Percentiles rank a stretch among this genome's conserved stretches.
Evolutionary conservation across 441 rosid genomes (phyloP).

Genomic region (Euphorbia celastroides): DNA sequence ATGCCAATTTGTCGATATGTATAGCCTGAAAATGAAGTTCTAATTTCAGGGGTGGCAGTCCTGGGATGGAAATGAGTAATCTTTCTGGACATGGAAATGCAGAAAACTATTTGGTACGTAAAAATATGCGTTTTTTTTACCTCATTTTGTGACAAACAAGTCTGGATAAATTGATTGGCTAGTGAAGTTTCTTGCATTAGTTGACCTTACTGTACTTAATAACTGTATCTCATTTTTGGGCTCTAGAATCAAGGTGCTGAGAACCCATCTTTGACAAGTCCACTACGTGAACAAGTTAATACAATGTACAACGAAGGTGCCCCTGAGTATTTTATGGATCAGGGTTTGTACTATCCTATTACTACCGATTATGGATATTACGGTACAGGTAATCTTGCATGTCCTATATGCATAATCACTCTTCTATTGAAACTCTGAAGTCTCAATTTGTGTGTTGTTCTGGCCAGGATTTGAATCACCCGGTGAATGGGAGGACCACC

Average conservation of each 20-base stretch:
- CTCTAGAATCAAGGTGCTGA: conserved; percentile 41
- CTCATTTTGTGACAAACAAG: background rate
- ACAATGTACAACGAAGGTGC: conserved; percentile 71
- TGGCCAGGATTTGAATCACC: conserved; percentile 75
- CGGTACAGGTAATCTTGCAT: conserved; percentile 69
- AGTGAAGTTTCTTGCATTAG: conserved; percentile 7
- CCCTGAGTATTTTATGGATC: conserved; percentile 65
- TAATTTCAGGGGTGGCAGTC: conserved; percentile 31
- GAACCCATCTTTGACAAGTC: conserved; percentile 33
- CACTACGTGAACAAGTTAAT: conserved; percentile 40
- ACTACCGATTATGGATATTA: conserved; percentile 72
- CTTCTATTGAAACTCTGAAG: background rate
- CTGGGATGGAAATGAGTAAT: conserved; percentile 38
- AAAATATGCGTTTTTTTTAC: background rate
- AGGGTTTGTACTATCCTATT: conserved; percentile 71
- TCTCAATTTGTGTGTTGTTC: conserved; percentile 9
- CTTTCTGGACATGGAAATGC: conserved; percentile 30
- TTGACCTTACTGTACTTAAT: conserved; percentile 9
- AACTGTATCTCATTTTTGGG: background rate
- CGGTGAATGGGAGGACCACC: conserved; percentile 89
- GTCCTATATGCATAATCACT: conserved; percentile 3
- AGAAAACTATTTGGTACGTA: conserved; percentile 30
- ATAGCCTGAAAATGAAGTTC: background rate
- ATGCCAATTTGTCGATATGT: background rate
- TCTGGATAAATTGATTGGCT: background rate